phyloP scores from a whole-genome alignment of 2,329 filamentous ascomycete species.

The Aspergillaceae sp. region DNA sequence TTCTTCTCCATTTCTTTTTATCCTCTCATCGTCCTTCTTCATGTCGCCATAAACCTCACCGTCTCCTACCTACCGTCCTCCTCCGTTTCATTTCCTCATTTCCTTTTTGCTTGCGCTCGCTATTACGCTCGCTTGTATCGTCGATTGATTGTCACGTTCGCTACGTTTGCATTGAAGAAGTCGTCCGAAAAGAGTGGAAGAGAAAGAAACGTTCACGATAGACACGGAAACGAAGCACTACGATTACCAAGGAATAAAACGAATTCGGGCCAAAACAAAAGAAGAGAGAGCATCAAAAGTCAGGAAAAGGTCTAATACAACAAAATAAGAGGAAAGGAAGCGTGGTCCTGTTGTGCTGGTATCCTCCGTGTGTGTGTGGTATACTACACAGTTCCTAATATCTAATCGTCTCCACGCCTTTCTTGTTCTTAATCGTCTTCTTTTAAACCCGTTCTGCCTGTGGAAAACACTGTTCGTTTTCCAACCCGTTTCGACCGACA shows the following conservation, averaged over 20 bases:
- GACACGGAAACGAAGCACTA: background rate
- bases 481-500: background rate
- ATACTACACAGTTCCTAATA: constrained; percentile 15
- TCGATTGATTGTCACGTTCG: constrained; percentile 31
- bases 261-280: background rate
- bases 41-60: constrained; percentile 1
- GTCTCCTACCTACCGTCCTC: constrained; percentile 2
- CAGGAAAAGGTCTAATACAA: too few species aligned
- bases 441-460: background rate
- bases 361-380: constrained; percentile 5
- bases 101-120: constrained; percentile 29
- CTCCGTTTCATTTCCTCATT: constrained; percentile 11
- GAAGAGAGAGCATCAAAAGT: too few species aligned
- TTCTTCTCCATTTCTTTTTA: constrained; percentile 5
- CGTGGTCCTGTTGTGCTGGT: background rate
- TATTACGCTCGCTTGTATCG: constrained; percentile 30
- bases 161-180: constrained; percentile 19
- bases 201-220: background rate
- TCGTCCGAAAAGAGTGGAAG: background rate
- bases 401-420: constrained; percentile 11
- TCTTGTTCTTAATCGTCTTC: background rate
- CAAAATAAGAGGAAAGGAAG: constrained; percentile 6
- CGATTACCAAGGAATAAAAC: background rate
- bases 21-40: constrained; percentile 3
- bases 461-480: background rate